Conservation (phyloP, 768 basidiomycete genomes). For the Hygrocybe coccinea region DNA sequence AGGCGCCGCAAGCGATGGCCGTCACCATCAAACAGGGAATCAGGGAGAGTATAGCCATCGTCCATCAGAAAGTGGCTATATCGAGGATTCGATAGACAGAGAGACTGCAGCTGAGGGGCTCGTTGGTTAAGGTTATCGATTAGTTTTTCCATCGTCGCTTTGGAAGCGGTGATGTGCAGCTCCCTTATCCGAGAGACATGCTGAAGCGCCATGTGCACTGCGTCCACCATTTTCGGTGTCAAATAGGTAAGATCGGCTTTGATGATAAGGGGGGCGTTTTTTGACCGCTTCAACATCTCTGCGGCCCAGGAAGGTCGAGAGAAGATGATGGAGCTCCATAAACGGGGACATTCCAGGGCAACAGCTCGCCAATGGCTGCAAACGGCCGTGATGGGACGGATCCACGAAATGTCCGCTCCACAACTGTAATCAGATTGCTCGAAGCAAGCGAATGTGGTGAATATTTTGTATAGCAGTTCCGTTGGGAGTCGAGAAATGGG, state of each 20-base stretch:
- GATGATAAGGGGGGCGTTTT: conserved; percentile 33
- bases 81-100: conserved; percentile 22
- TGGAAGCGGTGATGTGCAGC: conserved; percentile 27
- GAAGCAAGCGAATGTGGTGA: conserved; percentile 23
- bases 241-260: conserved; percentile 22
- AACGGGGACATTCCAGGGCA: conserved; percentile 35
- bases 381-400: conserved; percentile 35
- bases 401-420: conserved; percentile 26
- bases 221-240: conserved; percentile 24
- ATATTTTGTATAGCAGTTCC: conserved; percentile 39
- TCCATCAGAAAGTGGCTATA: conserved; percentile 16
- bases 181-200: conserved; percentile 33
- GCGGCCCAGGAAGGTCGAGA: conserved; percentile 33
- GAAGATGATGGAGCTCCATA: conserved; percentile 40
- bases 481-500: conserved; percentile 39
- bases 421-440: conserved; percentile 7
- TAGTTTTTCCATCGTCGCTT: conserved; percentile 24
- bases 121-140: conserved; percentile 19
- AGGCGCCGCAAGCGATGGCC: conserved; percentile 33
- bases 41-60: conserved; percentile 21
- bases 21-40: conserved; percentile 27
- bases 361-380: conserved; percentile 42
- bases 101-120: conserved; percentile 31
- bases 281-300: conserved; percentile 44
- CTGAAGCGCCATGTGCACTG: conserved; percentile 27